Evolutionary conservation across 2,329 filamentous ascomycete genomes (phyloP).

Genomic region (Spiromastix sp.): DNA sequence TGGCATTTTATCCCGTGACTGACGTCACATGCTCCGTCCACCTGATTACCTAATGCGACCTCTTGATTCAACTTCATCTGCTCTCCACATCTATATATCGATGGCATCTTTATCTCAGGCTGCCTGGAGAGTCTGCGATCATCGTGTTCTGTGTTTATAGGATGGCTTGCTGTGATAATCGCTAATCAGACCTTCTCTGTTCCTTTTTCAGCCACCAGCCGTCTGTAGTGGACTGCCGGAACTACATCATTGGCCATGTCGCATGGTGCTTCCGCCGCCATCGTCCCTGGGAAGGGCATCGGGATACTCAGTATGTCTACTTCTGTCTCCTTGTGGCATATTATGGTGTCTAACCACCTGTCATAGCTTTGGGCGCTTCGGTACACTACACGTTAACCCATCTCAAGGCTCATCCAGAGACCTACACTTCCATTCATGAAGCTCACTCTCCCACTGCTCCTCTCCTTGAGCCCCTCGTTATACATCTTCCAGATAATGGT

Average conservation of each 20-base stretch:
- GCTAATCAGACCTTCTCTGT: no score
- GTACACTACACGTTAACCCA: constrained; percentile 81
- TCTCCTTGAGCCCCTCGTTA: constrained; percentile 61
- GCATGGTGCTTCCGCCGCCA: constrained; percentile 40
- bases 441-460: constrained; percentile 68
- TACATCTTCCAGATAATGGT: constrained; percentile 75
- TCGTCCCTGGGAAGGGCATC: constrained; percentile 55
- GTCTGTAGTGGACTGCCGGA: no score
- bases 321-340: constrained; percentile 13
- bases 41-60: neutral
- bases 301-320: constrained; percentile 46
- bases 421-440: constrained; percentile 74
- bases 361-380: constrained; percentile 72
- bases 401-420: constrained; percentile 75
- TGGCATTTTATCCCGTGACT: neutral
- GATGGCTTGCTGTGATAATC: no score
- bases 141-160: no score
- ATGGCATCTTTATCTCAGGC: no score
- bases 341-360: constrained; percentile 3
- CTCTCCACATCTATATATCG: no score
- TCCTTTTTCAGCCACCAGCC: no score
- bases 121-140: no score
- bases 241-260: constrained; percentile 20
- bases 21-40: neutral
- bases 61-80: no score